phyloP scores from a whole-genome alignment of 495 filamentous ascomycete genomes.

The Parathielavia hyrcaniae region DNA sequence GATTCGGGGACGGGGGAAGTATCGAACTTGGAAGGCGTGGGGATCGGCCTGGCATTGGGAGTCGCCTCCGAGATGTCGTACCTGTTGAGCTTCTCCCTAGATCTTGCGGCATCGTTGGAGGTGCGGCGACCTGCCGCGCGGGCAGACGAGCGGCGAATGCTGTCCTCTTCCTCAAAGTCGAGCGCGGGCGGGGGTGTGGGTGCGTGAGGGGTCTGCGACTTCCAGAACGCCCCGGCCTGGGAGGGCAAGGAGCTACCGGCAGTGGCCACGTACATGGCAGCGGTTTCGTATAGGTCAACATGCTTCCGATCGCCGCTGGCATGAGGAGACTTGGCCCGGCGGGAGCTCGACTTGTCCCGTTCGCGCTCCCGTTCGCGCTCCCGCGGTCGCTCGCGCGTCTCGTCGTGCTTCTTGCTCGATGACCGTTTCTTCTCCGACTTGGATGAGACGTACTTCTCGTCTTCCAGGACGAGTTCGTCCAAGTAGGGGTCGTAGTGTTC shows the following conservation, averaged over 20 bases:
- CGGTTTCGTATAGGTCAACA: conserved; percentile 13
- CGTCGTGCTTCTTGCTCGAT: conserved; percentile 34
- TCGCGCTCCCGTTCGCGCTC: conserved; percentile 23
- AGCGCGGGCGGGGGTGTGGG: conserved; percentile 36
- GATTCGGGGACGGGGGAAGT: conserved; percentile 20
- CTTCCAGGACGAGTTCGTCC: conserved; percentile 29
- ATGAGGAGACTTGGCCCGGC: conserved; percentile 22
- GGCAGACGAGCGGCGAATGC: conserved; percentile 23
- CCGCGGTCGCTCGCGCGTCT: conserved; percentile 30
- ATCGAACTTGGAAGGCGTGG: conserved; percentile 31
- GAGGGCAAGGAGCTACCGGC: conserved; percentile 10
- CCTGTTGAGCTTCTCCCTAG: conserved; percentile 30
- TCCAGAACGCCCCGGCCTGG: conserved; percentile 12
- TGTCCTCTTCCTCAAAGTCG: conserved; percentile 32
- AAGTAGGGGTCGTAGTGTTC: conserved; percentile 26
- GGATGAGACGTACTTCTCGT: conserved; percentile 31
- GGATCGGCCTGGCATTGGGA: conserved; percentile 25
- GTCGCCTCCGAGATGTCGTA: conserved; percentile 29
- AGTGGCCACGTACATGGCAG: conserved; percentile 24
- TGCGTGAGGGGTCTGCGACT: conserved; percentile 27
- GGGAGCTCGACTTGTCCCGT: conserved; percentile 30
- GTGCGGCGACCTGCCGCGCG: conserved; percentile 34
- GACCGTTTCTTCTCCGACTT: conserved; percentile 41
- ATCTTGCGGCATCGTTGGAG: conserved; percentile 38
- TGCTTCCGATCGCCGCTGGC: conserved; percentile 14